Percentiles rank a stretch among this genome's conserved stretches.
Conservation (phyloP, 805 yeast species). For the Metschnikowia bowlesiae region DNA sequence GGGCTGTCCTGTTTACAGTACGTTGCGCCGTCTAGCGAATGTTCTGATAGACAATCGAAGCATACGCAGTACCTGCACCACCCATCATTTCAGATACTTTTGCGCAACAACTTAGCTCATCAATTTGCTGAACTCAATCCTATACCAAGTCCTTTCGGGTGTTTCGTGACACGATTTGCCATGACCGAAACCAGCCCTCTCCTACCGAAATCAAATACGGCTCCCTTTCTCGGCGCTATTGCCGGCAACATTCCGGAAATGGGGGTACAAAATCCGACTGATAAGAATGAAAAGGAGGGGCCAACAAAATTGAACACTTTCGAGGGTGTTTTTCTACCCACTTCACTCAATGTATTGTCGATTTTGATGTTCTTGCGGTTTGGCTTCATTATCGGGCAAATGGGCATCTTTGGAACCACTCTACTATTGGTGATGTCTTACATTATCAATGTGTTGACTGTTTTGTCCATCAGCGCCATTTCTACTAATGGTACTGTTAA, state of each 20-base stretch:
- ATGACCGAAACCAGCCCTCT: constrained; percentile 16
- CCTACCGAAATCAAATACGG: constrained; percentile 15
- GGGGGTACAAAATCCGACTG: background rate
- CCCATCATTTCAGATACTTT: constrained; percentile 1
- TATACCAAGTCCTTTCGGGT: no score
- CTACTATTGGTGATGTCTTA: constrained; percentile 68
- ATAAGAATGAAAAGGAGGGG: background rate
- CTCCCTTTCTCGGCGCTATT: background rate
- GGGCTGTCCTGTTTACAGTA: background rate
- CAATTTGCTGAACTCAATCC: background rate
- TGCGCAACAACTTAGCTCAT: background rate
- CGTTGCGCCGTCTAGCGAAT: background rate
- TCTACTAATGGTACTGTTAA: constrained; percentile 96
- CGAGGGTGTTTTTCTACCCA: constrained; percentile 91
- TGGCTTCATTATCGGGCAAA: constrained; percentile 92
- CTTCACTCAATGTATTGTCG: constrained; percentile 85
- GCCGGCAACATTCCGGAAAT: background rate
- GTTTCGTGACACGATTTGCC: background rate
- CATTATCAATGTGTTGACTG: constrained; percentile 75
- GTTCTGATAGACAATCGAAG: background rate
- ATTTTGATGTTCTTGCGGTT: constrained; percentile 93
- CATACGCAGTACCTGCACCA: constrained; percentile 1
- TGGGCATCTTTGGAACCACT: constrained; percentile 81
- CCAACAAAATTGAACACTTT: constrained; percentile 60
- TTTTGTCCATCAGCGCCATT: constrained; percentile 88